A percentile compares a stretch with the other conserved stretches of the same genome.
phyloP scores from a whole-genome alignment of 2,329 filamentous ascomycete genomes.

The Colletotrichum sojae region DNA sequence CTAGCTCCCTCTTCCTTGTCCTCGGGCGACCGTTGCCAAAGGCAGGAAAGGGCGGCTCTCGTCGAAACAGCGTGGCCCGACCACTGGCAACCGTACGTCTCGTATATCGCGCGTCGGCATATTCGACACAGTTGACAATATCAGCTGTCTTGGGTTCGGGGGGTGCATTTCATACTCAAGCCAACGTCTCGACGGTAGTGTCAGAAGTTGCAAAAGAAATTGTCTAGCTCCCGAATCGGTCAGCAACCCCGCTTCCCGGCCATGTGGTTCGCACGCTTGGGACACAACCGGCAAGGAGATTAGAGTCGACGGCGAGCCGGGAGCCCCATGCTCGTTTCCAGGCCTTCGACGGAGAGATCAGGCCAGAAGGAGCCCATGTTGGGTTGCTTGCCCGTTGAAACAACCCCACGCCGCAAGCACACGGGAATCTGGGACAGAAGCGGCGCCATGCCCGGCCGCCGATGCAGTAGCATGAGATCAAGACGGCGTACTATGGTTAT shows the following conservation, averaged over 20 bases:
- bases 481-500: not conserved
- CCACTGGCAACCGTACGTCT: not conserved
- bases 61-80: slow-evolving; percentile 15
- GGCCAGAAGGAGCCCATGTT: slow-evolving; percentile 23
- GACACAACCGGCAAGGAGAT: slow-evolving; percentile 22
- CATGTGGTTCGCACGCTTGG: slow-evolving; percentile 25
- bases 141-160: slow-evolving; percentile 4
- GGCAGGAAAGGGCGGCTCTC: slow-evolving; percentile 1
- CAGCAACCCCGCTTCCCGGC: slow-evolving; percentile 36
- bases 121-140: not conserved
- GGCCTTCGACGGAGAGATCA: slow-evolving; percentile 24
- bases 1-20: not conserved
- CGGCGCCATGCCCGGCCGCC: slow-evolving; percentile 24
- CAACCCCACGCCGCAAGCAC: slow-evolving; percentile 27
- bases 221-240: slow-evolving; percentile 28
- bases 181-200: slow-evolving; percentile 28
- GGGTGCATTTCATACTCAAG: slow-evolving; percentile 9
- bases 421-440: slow-evolving; percentile 30
- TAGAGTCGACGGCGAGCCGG: slow-evolving; percentile 20
- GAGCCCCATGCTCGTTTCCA: slow-evolving; percentile 25
- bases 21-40: slow-evolving; percentile 22
- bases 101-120: slow-evolving; percentile 3
- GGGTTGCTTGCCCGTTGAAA: slow-evolving; percentile 35
- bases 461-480: slow-evolving; percentile 19
- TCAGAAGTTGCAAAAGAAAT: slow-evolving; percentile 32